Evolutionary conservation across 306 rosid genomes (phyloP).

Genomic region (Pachyrhizus erosus): DNA sequence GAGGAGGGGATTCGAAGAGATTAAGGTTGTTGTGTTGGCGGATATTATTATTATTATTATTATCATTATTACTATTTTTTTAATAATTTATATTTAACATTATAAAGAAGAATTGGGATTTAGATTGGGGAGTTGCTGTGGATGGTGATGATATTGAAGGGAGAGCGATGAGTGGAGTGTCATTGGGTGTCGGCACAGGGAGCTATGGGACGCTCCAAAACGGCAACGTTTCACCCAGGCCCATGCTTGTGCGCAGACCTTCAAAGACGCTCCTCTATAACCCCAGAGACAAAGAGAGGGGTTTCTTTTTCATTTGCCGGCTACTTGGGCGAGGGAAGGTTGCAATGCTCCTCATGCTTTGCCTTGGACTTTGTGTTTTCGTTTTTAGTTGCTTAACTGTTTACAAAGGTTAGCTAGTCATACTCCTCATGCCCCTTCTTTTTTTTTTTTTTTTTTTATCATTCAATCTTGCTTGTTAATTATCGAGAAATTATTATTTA

Average conservation of each 20-base stretch:
- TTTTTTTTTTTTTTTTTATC: too few relatives aligned
- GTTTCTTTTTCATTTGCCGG: slow-evolving; percentile 60
- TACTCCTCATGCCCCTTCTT: neutral
- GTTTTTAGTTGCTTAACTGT: slow-evolving; percentile 69
- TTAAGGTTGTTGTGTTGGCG: neutral
- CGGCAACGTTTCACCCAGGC: slow-evolving; percentile 47
- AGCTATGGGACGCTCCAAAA: slow-evolving; percentile 83
- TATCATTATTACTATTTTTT: too few relatives aligned
- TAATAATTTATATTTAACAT: too few relatives aligned
- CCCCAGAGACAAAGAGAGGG: slow-evolving; percentile 85
- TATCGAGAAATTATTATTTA: too few relatives aligned
- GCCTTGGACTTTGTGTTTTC: slow-evolving; percentile 73
- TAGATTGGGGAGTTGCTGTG: slow-evolving; percentile 51
- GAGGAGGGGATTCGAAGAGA: slow-evolving; percentile 37
- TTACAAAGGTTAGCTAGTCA: slow-evolving; percentile 61
- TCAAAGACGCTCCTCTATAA: slow-evolving; percentile 67
- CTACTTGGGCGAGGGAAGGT: slow-evolving; percentile 72
- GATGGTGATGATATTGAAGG: slow-evolving; percentile 58
- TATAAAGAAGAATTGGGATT: neutral
- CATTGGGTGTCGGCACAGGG: slow-evolving; percentile 85
- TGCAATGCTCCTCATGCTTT: slow-evolving; percentile 81
- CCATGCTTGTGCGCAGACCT: slow-evolving; percentile 66
- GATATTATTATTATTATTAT: too few relatives aligned
- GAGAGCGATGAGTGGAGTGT: slow-evolving; percentile 85
- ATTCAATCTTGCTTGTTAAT: too few relatives aligned